Base-by-base conservation (phyloP, 345 rosid genomes). In the Eucalyptus marginata region DNA sequence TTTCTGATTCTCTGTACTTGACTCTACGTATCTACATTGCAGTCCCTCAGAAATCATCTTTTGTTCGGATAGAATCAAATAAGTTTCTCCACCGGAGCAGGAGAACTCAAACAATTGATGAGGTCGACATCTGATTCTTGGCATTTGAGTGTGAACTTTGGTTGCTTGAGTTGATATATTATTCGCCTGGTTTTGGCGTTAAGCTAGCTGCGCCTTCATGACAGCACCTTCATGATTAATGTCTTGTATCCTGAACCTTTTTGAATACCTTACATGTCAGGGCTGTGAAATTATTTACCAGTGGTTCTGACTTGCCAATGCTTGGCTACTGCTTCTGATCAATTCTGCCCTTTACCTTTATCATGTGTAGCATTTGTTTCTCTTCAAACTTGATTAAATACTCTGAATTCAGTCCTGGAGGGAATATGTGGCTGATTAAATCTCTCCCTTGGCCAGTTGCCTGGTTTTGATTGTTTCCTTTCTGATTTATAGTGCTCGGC, bases 91-190 rank as follows among this genome's bases (percentile, higher is more conserved):
- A 96, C 91, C 97, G 99, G 84, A 92, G 92, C 87, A 96, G 97
- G 88, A 97, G 94, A 94, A 92, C 94, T 88, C 99, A 96, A 92
- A 94, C 97, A 89, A 98, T 98, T 46, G 99, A 98, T 88, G 99
- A 98, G 99, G 99, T 98, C 66, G 24, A 90, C 62, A 87, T 88
- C 54, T 87, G 54, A 83, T 81, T 58, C 50, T 89, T 44, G 80
- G 81, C 84, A 47, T 44, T 33, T 89, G n/a, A 18, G 47, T 20
- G 46, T 86, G 58, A 50, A 47, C 87, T 22, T 31, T 86, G 46
- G 79, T 49, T 46, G 49, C 33, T 49, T 36, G 49, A 52, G 44
- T 36, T 54, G 17, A 88, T 27, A 15, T 47, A 58, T 58, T 24
- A 36, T 49, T 84, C 46, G 44, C 83, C 46, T 71, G 83, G 27